Percentiles rank a stretch among this genome's conserved stretches.
These are phyloP conservation scores for Eucalyptus decipiens DNA, from an alignment of 345 rosid genomes.

Conservation along the genomic window DNA sequence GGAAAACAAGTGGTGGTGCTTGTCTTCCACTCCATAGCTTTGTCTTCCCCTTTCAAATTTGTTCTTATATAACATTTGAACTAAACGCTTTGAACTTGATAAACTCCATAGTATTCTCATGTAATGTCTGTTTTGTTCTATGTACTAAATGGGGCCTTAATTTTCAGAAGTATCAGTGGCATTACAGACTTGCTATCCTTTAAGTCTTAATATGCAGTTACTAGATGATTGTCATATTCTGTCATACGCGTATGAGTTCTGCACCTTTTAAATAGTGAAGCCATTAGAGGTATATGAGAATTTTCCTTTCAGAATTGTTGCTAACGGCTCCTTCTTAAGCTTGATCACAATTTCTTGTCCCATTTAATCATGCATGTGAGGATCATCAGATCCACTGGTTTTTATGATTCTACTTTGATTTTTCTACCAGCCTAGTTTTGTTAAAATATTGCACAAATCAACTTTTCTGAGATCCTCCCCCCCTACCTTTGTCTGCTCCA, in stretches of 20 bases:
- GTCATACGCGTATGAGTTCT: background rate
- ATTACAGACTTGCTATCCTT: background rate
- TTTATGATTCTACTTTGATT: background rate
- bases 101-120: background rate
- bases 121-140: background rate
- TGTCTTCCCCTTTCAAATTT: background rate
- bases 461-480: background rate
- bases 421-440: background rate
- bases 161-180: background rate
- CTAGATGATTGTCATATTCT: background rate
- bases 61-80: background rate
- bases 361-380: background rate
- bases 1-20: background rate
- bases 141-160: background rate
- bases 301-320: background rate
- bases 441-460: background rate
- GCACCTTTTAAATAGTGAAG: background rate
- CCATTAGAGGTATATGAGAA: background rate
- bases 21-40: background rate
- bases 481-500: constrained; percentile 3
- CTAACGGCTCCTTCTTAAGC: background rate
- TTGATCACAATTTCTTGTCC: background rate
- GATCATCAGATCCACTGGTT: background rate
- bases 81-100: background rate
- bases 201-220: background rate